Base-by-base conservation (phyloP, 441 rosid genomes). In the Aquilaria agallochum region DNA sequence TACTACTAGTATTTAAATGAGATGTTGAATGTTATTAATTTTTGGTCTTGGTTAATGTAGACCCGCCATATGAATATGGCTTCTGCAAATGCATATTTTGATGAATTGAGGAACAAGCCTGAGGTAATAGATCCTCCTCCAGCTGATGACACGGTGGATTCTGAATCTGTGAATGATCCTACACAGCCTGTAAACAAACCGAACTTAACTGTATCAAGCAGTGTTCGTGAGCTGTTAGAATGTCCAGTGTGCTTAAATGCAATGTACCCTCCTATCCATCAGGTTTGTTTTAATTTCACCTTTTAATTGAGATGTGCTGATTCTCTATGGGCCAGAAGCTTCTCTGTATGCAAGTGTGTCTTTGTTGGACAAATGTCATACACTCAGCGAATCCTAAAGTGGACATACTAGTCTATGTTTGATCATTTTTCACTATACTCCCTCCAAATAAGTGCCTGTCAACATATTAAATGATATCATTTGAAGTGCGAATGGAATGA, bases 261-360 rank as follows among this genome's bases (percentile, higher is more conserved):
- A 12, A 85, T 88, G 92, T 85, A 88, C 78, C 95, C 91, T 30
- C 95, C 95, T 15, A 85, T 85, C 65, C 90, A 85, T 62, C 92
- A 83, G 90, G 95, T 82, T 73, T 58, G 74, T 56, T 56, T 54
- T 30, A 9, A 32, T 53, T 34, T 44, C 31, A 31, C 47, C 11
- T 32, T 59, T 2, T 3, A 2, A 13, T 13, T 12, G 11, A 7
- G 6, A 12, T 36, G 5, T 36, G 42, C 42, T 36, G 42, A 36
- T 36, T 36, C 42, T 8, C 42, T 8, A 36, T 36, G 42, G 5
- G 42, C 42, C 5, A 1, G 42, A 36, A 36, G 42, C 42, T 36
- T 3, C 7, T 36, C 42, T 36, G 42, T 8, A 36, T 36, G 42
- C 5, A 8, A 4, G 5, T 4, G 5, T 36, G 3, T 36, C 42